These are phyloP conservation scores for Fusarium albosuccineum DNA, from an alignment of 2,329 filamentous ascomycete species.

Conservation along the genomic window DNA sequence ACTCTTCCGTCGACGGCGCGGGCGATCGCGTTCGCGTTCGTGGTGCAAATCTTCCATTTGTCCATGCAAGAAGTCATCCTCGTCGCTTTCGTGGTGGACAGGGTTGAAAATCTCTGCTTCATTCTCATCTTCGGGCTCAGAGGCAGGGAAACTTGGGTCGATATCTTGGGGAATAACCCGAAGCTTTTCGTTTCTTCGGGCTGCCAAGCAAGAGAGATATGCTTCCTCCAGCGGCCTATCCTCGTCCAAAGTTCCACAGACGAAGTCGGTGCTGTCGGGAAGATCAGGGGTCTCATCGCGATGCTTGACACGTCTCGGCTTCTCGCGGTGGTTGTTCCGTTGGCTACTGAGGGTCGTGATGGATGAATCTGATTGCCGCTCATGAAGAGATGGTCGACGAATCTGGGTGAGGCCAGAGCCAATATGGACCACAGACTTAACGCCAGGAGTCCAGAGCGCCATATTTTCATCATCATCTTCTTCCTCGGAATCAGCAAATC, in stretches of 20 bases:
- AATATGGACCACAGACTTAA: conserved; percentile 52
- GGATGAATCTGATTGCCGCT: conserved; percentile 72
- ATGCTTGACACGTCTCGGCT: conserved; percentile 47
- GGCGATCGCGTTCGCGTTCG: conserved; percentile 67
- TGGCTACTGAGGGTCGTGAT: conserved; percentile 62
- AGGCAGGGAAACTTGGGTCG: conserved; percentile 96
- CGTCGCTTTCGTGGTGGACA: conserved; percentile 74
- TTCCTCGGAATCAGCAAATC: conserved; percentile 77
- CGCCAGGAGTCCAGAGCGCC: conserved; percentile 67
- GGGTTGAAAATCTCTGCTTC: conserved; percentile 75
- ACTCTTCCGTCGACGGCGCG: conserved; percentile 64
- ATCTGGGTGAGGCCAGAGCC: conserved; percentile 52
- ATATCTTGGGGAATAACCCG: conserved; percentile 93
- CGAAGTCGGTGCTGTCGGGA: conserved; percentile 97
- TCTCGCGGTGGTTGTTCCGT: conserved; percentile 48
- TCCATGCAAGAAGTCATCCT: conserved; percentile 77
- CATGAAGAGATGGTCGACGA: conserved; percentile 56
- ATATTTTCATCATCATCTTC: conserved; percentile 76
- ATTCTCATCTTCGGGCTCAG: conserved; percentile 88
- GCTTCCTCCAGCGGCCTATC: conserved; percentile 94
- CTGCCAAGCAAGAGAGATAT: conserved; percentile 87
- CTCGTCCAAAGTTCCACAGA: conserved; percentile 97
- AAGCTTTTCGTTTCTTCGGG: conserved; percentile 84
- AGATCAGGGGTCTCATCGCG: conserved; percentile 77
- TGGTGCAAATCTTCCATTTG: conserved; percentile 76